Base-by-base conservation (phyloP, 208 protist genomes). In the Acanthamoeba royreba region DNA sequence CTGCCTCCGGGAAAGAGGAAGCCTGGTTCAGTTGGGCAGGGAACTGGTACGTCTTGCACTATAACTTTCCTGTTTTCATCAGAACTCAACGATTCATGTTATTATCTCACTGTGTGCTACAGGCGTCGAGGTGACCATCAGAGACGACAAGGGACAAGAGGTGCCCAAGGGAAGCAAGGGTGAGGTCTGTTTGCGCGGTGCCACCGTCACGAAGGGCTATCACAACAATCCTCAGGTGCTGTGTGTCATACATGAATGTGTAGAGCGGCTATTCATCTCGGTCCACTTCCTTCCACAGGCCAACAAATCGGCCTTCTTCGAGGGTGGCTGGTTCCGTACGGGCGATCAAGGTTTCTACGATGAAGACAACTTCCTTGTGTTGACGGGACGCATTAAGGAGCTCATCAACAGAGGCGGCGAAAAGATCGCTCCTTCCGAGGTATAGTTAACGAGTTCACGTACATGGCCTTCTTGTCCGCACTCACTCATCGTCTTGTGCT, bases 381-480 rank as follows among this genome's bases (percentile, higher is more conserved):
- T 97, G 43, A 97, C 96, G 9, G 96, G 96, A 17, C 95, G 96
- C 49, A 94, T 96, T 49, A 97, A 97, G 46, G 96, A 97, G 49
- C 77, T 97, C 19, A 97, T 97, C 55, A 97, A 97, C 45, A 38
- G 96, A 31, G 96, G 95, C 28, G 96, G 96, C 89, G 96, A 97
- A 61, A 97, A 97, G 87, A 96, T 97, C 40, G 35, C 93, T 8
- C 95, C 95, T 46, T 28, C 92, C 0, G 95, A 95, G 38, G 83
- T 97, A n/a, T 89, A 96, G 5, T 53, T 86, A n/a, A 83, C 81
- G 25, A 72, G 93, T n/a, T n/a, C n/a, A n/a, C n/a, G n/a, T n/a
- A n/a, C n/a, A n/a, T n/a, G n/a, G n/a, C n/a, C n/a, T n/a, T n/a
- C n/a, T n/a, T n/a, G 5, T 25, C 38, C 40, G 15, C 33, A 45